Evolutionary conservation across 202 grass and related monocot species (phyloP).

Genomic region (Bolboschoenoplectus hybrid): DNA sequence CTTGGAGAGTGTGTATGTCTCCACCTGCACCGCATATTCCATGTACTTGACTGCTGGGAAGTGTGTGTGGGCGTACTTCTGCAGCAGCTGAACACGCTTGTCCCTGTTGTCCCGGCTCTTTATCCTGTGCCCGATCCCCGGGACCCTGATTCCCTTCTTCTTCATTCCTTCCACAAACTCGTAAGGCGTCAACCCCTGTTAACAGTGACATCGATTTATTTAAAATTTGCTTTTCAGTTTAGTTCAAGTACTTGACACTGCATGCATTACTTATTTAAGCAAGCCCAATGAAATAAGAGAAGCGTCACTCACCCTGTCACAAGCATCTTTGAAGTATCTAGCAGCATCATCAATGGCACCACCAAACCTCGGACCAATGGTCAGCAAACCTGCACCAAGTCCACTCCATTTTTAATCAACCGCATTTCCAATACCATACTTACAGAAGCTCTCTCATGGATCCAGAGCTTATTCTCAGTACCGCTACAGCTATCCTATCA

Average conservation of each 20-base stretch:
- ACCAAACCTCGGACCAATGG: conserved; percentile 95
- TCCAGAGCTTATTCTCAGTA: background rate
- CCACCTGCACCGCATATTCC: conserved; percentile 91
- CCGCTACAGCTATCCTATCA: background rate
- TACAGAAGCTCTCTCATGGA: background rate
- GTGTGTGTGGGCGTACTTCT: conserved; percentile 87
- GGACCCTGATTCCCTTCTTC: conserved; percentile 99
- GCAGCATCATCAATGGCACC: conserved; percentile 99
- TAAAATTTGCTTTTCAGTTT: background rate
- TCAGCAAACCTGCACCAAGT: conserved; percentile 67
- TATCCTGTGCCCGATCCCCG: conserved; percentile 97
- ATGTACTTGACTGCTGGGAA: conserved; percentile 96
- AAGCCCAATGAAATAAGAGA: background rate
- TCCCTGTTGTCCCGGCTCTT: conserved; percentile 99
- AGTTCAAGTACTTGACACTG: background rate
- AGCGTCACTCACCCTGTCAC: conserved; percentile 55
- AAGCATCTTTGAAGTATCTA: conserved; percentile 98
- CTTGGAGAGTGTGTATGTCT: conserved; percentile 92
- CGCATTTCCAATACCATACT: conserved; percentile 29
- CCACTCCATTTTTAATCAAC: conserved; percentile 12
- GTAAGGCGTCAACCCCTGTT: conserved; percentile 78
- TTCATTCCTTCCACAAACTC: conserved; percentile 99
- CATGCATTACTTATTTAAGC: background rate
- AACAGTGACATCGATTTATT: conserved; percentile 5
- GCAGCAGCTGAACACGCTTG: conserved; percentile 93